Evolutionary conservation across 2,329 filamentous ascomycete species (phyloP).

Genomic region (Akanthomyces lecanii): DNA sequence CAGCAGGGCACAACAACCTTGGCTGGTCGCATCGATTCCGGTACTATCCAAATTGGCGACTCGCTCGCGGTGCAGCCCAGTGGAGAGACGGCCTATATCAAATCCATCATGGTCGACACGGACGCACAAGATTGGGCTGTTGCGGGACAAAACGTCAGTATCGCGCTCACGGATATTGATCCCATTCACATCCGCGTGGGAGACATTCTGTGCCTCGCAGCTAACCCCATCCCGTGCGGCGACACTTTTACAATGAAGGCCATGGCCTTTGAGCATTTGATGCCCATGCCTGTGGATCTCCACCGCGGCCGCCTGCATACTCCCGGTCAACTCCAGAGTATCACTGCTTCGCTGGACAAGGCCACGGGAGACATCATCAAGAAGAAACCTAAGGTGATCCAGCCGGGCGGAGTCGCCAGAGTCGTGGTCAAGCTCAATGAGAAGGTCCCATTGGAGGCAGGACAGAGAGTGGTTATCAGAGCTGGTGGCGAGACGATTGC

Average conservation of each 20-base stretch:
- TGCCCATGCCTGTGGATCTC: slow-evolving; percentile 85
- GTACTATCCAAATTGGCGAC: slow-evolving; percentile 81
- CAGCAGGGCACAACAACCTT: slow-evolving; percentile 78
- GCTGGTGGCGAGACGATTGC: slow-evolving; percentile 80
- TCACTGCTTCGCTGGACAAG: slow-evolving; percentile 76
- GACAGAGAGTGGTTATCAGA: slow-evolving; percentile 75
- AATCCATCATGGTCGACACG: slow-evolving; percentile 72
- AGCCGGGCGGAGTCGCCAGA: slow-evolving; percentile 72
- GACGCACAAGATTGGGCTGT: slow-evolving; percentile 81
- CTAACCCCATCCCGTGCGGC: slow-evolving; percentile 63
- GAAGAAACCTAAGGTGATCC: slow-evolving; percentile 80
- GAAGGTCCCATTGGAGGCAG: slow-evolving; percentile 74
- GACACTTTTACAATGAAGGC: slow-evolving; percentile 77
- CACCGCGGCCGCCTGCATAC: slow-evolving; percentile 80
- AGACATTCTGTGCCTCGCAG: slow-evolving; percentile 76
- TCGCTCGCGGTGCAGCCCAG: slow-evolving; percentile 74
- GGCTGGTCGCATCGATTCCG: slow-evolving; percentile 79
- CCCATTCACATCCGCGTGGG: slow-evolving; percentile 75
- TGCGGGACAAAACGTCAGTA: slow-evolving; percentile 79
- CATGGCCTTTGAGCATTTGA: slow-evolving; percentile 82
- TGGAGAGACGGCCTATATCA: slow-evolving; percentile 74
- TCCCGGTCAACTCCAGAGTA: slow-evolving; percentile 66
- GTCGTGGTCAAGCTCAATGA: slow-evolving; percentile 70
- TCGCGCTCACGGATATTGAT: slow-evolving; percentile 85
- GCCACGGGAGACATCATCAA: slow-evolving; percentile 68